A percentile compares a stretch with the other conserved stretches of the same genome.
These are phyloP conservation scores for Pythium scleroteichum DNA, from an alignment of 352 stramenopile species.

Conservation along the genomic window DNA sequence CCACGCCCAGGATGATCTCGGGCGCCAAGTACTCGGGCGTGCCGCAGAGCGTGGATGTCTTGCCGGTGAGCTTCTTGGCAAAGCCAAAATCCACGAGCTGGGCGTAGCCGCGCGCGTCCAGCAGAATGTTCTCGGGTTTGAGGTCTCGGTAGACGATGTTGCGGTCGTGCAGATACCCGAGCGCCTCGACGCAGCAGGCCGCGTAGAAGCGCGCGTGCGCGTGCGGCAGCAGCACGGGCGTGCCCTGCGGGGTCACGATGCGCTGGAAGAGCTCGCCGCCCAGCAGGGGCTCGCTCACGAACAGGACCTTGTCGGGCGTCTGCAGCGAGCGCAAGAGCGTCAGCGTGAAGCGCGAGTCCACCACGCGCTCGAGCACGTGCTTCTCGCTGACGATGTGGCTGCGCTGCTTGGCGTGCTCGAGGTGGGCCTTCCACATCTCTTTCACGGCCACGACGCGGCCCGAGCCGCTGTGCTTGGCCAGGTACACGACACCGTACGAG, in stretches of 20 bases:
- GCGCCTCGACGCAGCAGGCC: constrained; percentile 66
- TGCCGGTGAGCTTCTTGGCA: constrained; percentile 36
- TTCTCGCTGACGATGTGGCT: constrained; percentile 89
- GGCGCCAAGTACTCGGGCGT: constrained; percentile 63
- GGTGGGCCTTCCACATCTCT: constrained; percentile 68
- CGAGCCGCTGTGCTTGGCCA: constrained; percentile 42
- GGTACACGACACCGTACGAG: constrained; percentile 54
- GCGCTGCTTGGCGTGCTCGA: constrained; percentile 85
- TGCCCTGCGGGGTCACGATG: constrained; percentile 56
- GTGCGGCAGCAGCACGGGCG: constrained; percentile 78
- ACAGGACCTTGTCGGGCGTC: constrained; percentile 87
- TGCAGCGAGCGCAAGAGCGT: constrained; percentile 91
- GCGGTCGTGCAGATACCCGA: constrained; percentile 87
- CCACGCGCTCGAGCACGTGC: constrained; percentile 74
- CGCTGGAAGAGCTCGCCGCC: constrained; percentile 94
- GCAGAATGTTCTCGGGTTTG: constrained; percentile 86
- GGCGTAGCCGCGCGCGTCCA: constrained; percentile 84
- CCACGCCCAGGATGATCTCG: constrained; percentile 42
- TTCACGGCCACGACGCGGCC: constrained; percentile 57
- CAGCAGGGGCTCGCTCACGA: constrained; percentile 93
- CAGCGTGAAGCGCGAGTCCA: constrained; percentile 90
- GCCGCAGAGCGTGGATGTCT: constrained; percentile 45
- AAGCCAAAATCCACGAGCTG: constrained; percentile 86
- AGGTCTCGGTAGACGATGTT: constrained; percentile 88
- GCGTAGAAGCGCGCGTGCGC: constrained; percentile 37